Evolutionary conservation across 108 stramenopile genomes (phyloP).

Genomic region (Nannochloropsis oceanica): DNA sequence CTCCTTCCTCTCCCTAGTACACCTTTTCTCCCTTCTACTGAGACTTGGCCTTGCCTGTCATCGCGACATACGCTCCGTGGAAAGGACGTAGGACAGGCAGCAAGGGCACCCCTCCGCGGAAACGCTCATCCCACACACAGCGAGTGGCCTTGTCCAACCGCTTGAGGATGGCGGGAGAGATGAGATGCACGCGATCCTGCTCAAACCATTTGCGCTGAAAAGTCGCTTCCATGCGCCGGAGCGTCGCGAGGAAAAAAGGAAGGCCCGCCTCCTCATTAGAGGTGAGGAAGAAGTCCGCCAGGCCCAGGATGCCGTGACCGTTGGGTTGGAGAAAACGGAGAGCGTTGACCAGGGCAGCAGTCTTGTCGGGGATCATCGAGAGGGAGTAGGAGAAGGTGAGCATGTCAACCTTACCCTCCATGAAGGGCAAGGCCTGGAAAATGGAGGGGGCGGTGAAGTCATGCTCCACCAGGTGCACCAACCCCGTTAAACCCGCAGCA

Average conservation of each 20-base stretch:
- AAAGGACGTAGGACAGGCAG: constrained; percentile 17
- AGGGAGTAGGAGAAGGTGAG: constrained; percentile 36
- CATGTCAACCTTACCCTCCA: background rate
- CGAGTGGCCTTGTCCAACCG: background rate
- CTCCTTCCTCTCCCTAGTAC: background rate
- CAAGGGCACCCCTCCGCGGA: constrained; percentile 15
- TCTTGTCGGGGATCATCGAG: constrained; percentile 33
- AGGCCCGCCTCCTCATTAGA: constrained; percentile 3
- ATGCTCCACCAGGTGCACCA: constrained; percentile 10
- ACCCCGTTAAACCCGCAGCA: constrained; percentile 4
- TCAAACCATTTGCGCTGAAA: constrained; percentile 26
- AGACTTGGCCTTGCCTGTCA: background rate
- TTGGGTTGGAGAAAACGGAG: constrained; percentile 10
- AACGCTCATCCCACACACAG: constrained; percentile 6
- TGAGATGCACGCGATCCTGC: constrained; percentile 1
- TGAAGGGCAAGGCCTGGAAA: background rate
- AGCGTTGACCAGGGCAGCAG: constrained; percentile 3
- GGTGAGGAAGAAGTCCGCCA: constrained; percentile 33
- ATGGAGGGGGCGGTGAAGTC: constrained; percentile 4
- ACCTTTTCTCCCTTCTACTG: background rate
- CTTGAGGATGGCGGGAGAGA: background rate
- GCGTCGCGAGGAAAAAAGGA: background rate
- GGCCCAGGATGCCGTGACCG: constrained; percentile 8
- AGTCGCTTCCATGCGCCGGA: constrained; percentile 3
- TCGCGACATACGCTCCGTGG: constrained; percentile 6